Percentiles rank a stretch among this genome's conserved stretches.
Conservation (phyloP, 352 stramenopile genomes). For the Blastocystis sp. region DNA sequence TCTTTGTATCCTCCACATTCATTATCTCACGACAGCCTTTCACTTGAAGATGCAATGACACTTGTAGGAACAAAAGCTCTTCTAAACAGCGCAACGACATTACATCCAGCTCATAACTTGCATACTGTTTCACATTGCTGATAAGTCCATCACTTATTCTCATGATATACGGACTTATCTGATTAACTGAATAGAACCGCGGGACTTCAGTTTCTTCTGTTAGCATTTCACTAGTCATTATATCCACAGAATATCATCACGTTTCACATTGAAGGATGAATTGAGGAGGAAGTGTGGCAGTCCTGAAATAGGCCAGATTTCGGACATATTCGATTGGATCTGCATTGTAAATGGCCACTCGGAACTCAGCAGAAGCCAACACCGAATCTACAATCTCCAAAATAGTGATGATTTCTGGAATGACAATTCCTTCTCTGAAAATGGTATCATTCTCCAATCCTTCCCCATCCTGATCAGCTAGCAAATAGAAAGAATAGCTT, state of each 20-base stretch:
- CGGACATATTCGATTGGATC: background rate
- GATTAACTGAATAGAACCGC: background rate
- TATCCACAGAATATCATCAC: too few relatives aligned
- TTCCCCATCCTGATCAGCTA: background rate
- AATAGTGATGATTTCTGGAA: background rate
- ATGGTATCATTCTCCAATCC: conserved; percentile 4
- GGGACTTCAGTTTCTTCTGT: background rate
- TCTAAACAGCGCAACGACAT: background rate
- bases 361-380: background rate
- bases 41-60: background rate
- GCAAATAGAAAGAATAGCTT: background rate
- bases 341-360: background rate
- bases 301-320: background rate
- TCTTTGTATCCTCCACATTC: background rate
- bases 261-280: too few relatives aligned
- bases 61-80: background rate
- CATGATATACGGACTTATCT: background rate
- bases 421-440: conserved; percentile 26
- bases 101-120: background rate
- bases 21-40: background rate
- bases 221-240: too few relatives aligned
- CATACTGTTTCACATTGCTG: background rate
- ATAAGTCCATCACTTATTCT: background rate
- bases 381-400: conserved; percentile 1
- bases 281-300: too few relatives aligned